These are phyloP conservation scores for Venturiaceae sp. DNA, from an alignment of 2,329 filamentous ascomycete species.

Conservation along the genomic window DNA sequence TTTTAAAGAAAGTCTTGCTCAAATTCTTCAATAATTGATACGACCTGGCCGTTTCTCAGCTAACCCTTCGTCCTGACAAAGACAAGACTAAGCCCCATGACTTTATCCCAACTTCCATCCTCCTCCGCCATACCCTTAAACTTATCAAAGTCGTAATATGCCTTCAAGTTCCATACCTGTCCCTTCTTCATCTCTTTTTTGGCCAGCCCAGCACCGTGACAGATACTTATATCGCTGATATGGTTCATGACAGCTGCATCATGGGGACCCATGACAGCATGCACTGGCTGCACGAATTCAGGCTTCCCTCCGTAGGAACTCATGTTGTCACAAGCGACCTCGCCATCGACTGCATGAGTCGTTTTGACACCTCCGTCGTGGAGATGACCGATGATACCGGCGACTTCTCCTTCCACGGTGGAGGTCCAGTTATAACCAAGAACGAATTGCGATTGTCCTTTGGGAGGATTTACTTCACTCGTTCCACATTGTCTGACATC, in stretches of 20 bases:
- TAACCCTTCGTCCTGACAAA: constrained; percentile 7
- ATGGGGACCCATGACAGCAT: background rate
- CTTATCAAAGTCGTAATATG: constrained; percentile 7
- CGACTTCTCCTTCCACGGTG: background rate
- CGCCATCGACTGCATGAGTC: background rate
- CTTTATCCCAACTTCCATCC: constrained; percentile 4
- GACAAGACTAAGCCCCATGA: constrained; percentile 8
- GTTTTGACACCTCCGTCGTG: constrained; percentile 4
- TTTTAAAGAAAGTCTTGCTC: too few species aligned
- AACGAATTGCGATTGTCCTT: background rate
- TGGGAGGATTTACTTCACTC: constrained; percentile 6
- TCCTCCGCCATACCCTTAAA: background rate
- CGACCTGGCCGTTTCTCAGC: too few species aligned
- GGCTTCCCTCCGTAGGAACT: background rate
- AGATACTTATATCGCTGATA: constrained; percentile 1
- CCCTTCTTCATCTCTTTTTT: constrained; percentile 3
- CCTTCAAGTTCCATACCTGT: background rate
- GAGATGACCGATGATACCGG: constrained; percentile 3
- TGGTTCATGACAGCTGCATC: background rate
- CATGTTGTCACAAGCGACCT: constrained; percentile 1
- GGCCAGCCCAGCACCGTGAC: background rate
- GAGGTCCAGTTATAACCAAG: constrained; percentile 1
- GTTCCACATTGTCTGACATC: constrained; percentile 8
- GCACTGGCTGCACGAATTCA: background rate
- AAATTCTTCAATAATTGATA: too few species aligned